Conservation (phyloP, 495 filamentous ascomycete species). For the Tuber microsphaerosporum region DNA sequence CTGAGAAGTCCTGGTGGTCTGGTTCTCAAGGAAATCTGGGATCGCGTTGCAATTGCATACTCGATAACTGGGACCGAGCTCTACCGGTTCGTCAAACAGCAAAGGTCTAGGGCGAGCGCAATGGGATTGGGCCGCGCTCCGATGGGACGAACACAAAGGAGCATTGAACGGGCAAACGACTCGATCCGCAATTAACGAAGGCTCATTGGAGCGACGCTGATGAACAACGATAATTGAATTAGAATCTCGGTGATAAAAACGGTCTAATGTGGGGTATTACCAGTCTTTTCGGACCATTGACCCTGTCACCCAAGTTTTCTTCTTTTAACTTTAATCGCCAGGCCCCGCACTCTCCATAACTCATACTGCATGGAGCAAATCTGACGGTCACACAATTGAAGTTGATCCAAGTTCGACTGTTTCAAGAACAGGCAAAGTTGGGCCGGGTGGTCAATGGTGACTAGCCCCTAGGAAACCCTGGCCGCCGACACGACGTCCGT, state of each 20-base stretch:
- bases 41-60: neutral
- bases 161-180: neutral
- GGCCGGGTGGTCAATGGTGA: neutral
- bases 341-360: neutral
- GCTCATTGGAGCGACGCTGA: neutral
- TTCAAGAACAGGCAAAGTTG: neutral
- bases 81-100: neutral
- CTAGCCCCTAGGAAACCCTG: neutral
- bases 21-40: neutral
- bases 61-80: neutral
- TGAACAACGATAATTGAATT: neutral
- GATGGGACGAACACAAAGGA: conserved; percentile 1
- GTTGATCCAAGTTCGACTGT: neutral
- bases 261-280: neutral
- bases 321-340: neutral
- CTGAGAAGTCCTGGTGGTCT: conserved; percentile 6
- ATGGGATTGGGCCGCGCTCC: conserved; percentile 5
- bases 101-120: neutral
- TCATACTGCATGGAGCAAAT: conserved; percentile 2
- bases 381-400: neutral
- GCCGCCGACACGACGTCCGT: neutral
- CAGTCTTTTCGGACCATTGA: neutral
- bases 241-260: neutral
- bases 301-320: neutral
- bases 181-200: neutral